phyloP scores from a whole-genome alignment of 768 basidiomycete species.

The Suillus ampliporus region DNA sequence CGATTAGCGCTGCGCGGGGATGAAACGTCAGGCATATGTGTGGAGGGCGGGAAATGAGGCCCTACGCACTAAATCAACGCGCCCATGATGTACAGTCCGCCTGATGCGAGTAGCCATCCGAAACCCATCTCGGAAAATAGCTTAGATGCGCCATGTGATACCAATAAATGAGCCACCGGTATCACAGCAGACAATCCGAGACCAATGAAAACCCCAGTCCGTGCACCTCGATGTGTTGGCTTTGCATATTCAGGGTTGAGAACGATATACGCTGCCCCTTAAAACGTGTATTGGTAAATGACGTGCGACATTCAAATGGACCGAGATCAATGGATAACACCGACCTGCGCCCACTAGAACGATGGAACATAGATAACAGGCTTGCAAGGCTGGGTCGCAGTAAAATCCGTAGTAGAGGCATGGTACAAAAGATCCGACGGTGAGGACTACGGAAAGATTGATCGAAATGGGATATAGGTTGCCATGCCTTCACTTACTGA shows the following conservation, averaged over 20 bases:
- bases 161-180: slow-evolving; percentile 69
- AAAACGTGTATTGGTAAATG: slow-evolving; percentile 8
- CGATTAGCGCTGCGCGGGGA: slow-evolving; percentile 74
- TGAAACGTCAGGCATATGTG: slow-evolving; percentile 34
- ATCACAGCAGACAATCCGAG: slow-evolving; percentile 74
- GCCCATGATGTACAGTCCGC: slow-evolving; percentile 77
- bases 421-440: slow-evolving; percentile 80
- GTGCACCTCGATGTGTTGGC: slow-evolving; percentile 73
- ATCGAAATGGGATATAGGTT: slow-evolving; percentile 4
- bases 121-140: slow-evolving; percentile 70
- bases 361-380: slow-evolving; percentile 60
- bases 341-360: slow-evolving; percentile 61
- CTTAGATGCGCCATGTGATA: slow-evolving; percentile 60
- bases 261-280: slow-evolving; percentile 77
- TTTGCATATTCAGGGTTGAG: slow-evolving; percentile 79
- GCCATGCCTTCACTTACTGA: slow-evolving; percentile 45
- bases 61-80: slow-evolving; percentile 80
- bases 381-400: slow-evolving; percentile 59
- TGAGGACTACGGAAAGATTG: slow-evolving; percentile 51
- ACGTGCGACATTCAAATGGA: slow-evolving; percentile 20
- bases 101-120: slow-evolving; percentile 70
- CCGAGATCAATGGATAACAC: slow-evolving; percentile 28
- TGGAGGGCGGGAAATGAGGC: slow-evolving; percentile 36
- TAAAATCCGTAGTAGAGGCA: slow-evolving; percentile 81
- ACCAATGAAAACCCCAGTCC: slow-evolving; percentile 79